phyloP scores from a whole-genome alignment of 176 grass and related monocot species.

The Triticum dicoccoides region DNA sequence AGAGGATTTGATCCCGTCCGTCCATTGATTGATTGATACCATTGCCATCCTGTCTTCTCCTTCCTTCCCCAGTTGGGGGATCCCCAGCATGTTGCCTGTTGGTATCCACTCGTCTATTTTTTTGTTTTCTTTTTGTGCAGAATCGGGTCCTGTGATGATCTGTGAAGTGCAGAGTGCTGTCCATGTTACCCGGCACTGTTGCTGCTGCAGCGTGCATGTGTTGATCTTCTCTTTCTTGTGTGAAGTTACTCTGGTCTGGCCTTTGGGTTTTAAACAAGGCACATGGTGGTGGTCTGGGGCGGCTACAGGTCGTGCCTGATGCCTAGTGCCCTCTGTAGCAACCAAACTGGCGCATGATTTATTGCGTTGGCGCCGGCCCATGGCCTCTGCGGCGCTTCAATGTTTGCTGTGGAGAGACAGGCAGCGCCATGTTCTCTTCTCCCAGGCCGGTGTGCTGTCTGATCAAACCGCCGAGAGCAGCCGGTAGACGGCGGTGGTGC shows the following conservation, averaged over 20 bases:
- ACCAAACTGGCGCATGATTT: constrained; percentile 35
- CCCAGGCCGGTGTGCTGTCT: neutral
- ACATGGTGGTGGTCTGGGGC: constrained; percentile 28
- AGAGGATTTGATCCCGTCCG: constrained; percentile 64
- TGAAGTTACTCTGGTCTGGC: constrained; percentile 19
- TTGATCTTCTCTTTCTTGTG: constrained; percentile 21
- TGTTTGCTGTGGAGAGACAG: constrained; percentile 30
- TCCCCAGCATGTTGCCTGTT: no score
- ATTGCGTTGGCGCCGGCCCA: constrained; percentile 15
- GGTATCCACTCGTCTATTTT: neutral
- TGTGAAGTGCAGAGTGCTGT: neutral
- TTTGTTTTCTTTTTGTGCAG: neutral
- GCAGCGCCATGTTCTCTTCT: constrained; percentile 34
- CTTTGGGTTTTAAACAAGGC: neutral
- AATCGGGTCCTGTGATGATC: constrained; percentile 9
- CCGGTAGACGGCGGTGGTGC: neutral
- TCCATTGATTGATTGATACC: constrained; percentile 72
- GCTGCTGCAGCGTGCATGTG: neutral
- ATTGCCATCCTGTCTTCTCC: constrained; percentile 15
- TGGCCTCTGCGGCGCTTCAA: constrained; percentile 30
- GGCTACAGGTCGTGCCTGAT: neutral
- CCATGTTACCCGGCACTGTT: constrained; percentile 2
- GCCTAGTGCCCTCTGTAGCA: constrained; percentile 12
- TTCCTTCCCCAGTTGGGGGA: no score
- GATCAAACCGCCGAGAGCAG: no score